A percentile compares a stretch with the other conserved stretches of the same genome.
Conservation (phyloP, 1,284 basidiomycete genomes). For the Gymnopus androsaceus region DNA sequence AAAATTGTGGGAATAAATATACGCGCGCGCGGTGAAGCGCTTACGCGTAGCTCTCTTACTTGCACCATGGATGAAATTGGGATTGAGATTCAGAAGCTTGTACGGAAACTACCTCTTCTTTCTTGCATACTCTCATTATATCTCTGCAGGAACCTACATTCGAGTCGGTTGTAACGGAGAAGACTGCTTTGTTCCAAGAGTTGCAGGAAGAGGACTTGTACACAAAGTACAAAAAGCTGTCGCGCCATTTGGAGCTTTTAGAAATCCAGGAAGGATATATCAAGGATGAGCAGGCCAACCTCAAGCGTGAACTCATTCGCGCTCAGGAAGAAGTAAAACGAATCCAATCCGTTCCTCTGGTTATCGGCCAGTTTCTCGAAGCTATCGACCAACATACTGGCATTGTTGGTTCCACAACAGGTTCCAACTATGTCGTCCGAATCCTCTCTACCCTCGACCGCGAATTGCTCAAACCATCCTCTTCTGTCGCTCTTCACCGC, state of each 20-base stretch:
- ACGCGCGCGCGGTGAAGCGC: too few relatives aligned
- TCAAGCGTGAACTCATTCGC: conserved; percentile 96
- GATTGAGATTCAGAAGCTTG: conserved; percentile 85
- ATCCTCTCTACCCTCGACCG: conserved; percentile 97
- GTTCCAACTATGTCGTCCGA: conserved; percentile 97
- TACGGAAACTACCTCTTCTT: conserved; percentile 36
- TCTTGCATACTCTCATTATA: conserved; percentile 10
- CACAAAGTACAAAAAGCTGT: conserved; percentile 93
- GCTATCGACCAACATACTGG: conserved; percentile 98
- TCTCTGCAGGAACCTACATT: conserved; percentile 82
- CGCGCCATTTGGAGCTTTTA: conserved; percentile 90
- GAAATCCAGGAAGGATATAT: conserved; percentile 98
- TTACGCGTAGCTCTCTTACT: conserved; percentile 11
- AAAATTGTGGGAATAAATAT: not conserved
- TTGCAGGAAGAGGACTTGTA: conserved; percentile 93
- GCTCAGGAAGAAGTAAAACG: conserved; percentile 99
- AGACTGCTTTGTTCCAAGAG: conserved; percentile 81
- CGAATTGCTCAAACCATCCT: conserved; percentile 95
- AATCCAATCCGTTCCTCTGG: conserved; percentile 98
- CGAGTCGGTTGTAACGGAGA: conserved; percentile 85
- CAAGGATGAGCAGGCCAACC: conserved; percentile 97
- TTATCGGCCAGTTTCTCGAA: conserved; percentile 99
- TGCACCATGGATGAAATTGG: conserved; percentile 74
- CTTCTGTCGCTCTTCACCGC: conserved; percentile 95
- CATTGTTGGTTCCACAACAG: conserved; percentile 97